A percentile compares a stretch with the other conserved stretches of the same genome.
These are phyloP conservation scores for sweet orange (Citrus sinensis) DNA, from an alignment of 345 rosid genomes.

Conservation along the genomic window DVS_A1.0 CM039163.1:2652501-2653000, in stretches of 20 bases:
- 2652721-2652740: not conserved
- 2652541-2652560: not conserved
- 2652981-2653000: too few relatives aligned
- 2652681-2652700: too few relatives aligned
- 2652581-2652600: not conserved
- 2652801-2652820: not conserved
- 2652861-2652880: not conserved
- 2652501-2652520: conserved; percentile 2
- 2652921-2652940: too few relatives aligned
- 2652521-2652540: conserved; percentile 4
- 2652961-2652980: too few relatives aligned
- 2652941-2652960: too few relatives aligned
- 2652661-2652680: too few relatives aligned
- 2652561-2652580: not conserved
- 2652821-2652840: not conserved
- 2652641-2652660: not conserved
- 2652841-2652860: too few relatives aligned
- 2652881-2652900: not conserved
- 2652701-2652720: too few relatives aligned
- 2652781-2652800: not conserved
- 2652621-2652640: not conserved
- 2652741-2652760: not conserved
- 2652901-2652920: not conserved
- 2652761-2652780: not conserved
- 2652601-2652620: not conserved